Base-by-base conservation (phyloP, 1,139 yeast species). In the Kodamaea plutei region DNA sequence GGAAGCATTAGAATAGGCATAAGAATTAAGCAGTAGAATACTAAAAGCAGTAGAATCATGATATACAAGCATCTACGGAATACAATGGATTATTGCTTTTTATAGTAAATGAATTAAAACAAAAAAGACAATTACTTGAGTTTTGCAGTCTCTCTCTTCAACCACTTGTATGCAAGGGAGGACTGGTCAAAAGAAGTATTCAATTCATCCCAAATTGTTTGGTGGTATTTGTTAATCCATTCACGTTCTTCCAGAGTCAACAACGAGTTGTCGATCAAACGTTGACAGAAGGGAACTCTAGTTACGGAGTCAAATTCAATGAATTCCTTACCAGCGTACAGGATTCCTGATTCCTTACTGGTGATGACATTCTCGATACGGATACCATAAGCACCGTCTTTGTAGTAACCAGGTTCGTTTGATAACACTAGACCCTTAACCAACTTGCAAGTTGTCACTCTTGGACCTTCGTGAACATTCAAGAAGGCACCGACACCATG, bases 331-430 rank as follows among this genome's bases (percentile, higher is more conserved):
- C 76, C 84, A 34, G 56, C 57, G 43, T 61, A 64, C 21, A 52
- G 46, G 23, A 65, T 61, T 15, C 69, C 65, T 33, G 67, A 61
- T 34, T 73, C 76, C 45, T 68, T 69, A 24, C 79, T 82, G 30
- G 73, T 76, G 57, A 84, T 67, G 48, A 87, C 84, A 51, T 84
- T 87, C 56, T 93, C 99, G 42, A 91, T 82, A 50, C 99, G 76
- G 39, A 91, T 84, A 37, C 99, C 99, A 54, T 83, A 93, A 40
- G 82, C 81, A 10, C 93, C 96, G 40, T 84, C 94, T 54, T 87
- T 85, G 54, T 93, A 93, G 58, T 68, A 91, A 0, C 99, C 98
- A 1, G 99, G 99, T 58, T 93, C 99, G 58, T 91, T 88, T 15
- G 95, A 83, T 28, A 88, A 64, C 28, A 89, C 65, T 57, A 87